A percentile compares a stretch with the other conserved stretches of the same genome.
phyloP scores from a whole-genome alignment of 352 stramenopile genomes.

The Pythium dissotocum region DNA sequence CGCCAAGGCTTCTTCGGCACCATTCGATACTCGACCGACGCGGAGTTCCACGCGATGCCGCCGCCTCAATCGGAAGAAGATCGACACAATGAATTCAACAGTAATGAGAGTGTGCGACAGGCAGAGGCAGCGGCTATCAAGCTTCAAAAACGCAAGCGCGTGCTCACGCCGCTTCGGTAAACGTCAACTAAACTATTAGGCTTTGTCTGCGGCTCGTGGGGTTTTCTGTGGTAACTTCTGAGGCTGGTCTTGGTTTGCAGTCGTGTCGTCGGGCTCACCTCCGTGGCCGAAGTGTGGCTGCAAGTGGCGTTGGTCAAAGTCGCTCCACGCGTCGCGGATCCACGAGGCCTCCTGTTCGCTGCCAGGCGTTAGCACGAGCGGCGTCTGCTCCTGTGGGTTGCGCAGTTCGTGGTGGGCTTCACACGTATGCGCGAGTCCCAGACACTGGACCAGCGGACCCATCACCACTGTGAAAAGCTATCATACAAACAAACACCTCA shows the following conservation, averaged over 20 bases:
- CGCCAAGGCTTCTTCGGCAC: conserved; percentile 25
- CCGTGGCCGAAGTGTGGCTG: conserved; percentile 32
- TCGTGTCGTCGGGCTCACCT: background rate
- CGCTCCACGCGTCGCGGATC: conserved; percentile 32
- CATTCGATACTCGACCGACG: conserved; percentile 21
- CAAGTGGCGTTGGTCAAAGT: conserved; percentile 31
- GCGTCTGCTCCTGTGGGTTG: conserved; percentile 17
- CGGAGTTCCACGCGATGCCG: conserved; percentile 19
- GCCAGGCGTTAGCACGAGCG: conserved; percentile 26
- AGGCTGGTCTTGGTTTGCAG: background rate
- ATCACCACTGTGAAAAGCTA: conserved; percentile 38
- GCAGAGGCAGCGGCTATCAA: background rate
- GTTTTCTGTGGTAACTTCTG: background rate
- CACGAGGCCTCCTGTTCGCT: conserved; percentile 37
- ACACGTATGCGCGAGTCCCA: conserved; percentile 33
- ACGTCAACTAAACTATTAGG: background rate
- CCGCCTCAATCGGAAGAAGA: background rate
- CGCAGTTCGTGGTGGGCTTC: conserved; percentile 20
- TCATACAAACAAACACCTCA: background rate
- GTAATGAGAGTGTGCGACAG: background rate
- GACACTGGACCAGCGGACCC: conserved; percentile 27
- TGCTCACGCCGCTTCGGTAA: background rate
- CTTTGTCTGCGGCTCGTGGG: background rate
- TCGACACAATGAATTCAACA: background rate
- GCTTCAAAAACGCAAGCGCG: background rate